Base-by-base conservation (phyloP, 169 alveolate genomes). In the Plasmodium gaboni region DNA sequence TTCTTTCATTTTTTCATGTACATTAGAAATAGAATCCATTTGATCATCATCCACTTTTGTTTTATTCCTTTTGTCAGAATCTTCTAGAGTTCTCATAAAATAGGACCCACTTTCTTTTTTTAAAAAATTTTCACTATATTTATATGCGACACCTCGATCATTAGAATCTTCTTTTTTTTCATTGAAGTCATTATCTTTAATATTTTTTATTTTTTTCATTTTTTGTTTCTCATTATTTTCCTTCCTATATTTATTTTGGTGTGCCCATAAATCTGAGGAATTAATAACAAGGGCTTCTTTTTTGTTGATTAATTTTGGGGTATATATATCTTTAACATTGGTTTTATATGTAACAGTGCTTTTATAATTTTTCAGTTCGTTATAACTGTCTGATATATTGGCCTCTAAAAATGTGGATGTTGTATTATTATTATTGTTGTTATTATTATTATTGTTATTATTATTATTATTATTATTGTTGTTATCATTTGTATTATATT, bases 231-330 rank as follows among this genome's bases (percentile, higher is more conserved):
- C 88, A 15, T 67, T 74, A 42, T 59, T 68, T 71, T 89, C 93
- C 24, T 76, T 80, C 65, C 89, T 73, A 42, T 78, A 76, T 19
- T 76, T 78, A 78, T 91, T 87, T 67, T 88, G 91, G 32, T 87
- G 96, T 24, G 95, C 93, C 95, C 95, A 95, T 57, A 92, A 70
- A 44, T 89, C 96, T 15, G 87, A 65, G 55, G 95, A 85, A 73
- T 93, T 95, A 10, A 93, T 92, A 19, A 91, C 95, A 17, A 91
- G 73, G n/a, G 94, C 93, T 68, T 92, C 96, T 15, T 74, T 68
- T 59, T 73, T 69, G 13, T 53, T 71, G 50, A 72, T 51, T 24
- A 83, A 71, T 26, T 83, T 83, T 17, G 80, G 80, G 2, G 85
- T 19, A 50, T 68, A 57, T 22, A 68, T 24, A 32, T 83, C 91